Base-by-base conservation (phyloP, 768 basidiomycete species). In the Naganishia antarctica region DNA sequence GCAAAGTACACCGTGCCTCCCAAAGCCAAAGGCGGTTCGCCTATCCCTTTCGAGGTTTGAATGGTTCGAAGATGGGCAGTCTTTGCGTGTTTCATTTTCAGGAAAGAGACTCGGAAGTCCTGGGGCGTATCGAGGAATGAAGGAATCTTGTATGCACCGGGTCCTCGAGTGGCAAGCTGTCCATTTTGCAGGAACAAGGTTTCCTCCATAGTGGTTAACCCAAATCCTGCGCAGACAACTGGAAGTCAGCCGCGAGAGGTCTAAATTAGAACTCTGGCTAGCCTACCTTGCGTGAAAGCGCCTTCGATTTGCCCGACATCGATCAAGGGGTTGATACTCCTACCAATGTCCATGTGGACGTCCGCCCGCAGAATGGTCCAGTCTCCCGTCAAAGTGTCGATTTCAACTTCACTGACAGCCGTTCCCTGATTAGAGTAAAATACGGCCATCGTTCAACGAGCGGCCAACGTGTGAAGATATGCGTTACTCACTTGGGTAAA, bases 241-340 rank as follows among this genome's bases (percentile, higher is more conserved):
- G 12, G 12, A n/a, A 6, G 31, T n/a, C 1, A 34, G 29, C 29
- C 40, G 61, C 3, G 12, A 49, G n/a, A 8, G 21, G 4, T 40
- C 6, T 4, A 31, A 15, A 5, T 21, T 16, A 23, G 25, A 61
- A 2, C 12, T 31, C 13, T 3, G 5, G 2, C 18, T n/a, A 25
- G 23, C 61, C 46, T 13, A 64, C 63, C 64, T 61, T 65, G 64
- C 7, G 58, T 59, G 32, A 60, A 61, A 9, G 72, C 72, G 8
- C 72, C 72, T 31, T 70, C 69, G 45, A 73, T 69, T 46, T 73
- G 72, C 0, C 72, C 72, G 28, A 69, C 66, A 61, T 73, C 72
- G 43, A 73, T 70, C 5, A 66, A 59, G 6, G 70, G 70, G 40
- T 71, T 71, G 61, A 73, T 32, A 32, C 61, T 66, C n/a, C 68